Percentiles rank a stretch among this genome's conserved stretches.
These are phyloP conservation scores for Ceratocystis diversiconidia DNA, from an alignment of 2,329 filamentous ascomycete species.

Conservation along the genomic window DNA sequence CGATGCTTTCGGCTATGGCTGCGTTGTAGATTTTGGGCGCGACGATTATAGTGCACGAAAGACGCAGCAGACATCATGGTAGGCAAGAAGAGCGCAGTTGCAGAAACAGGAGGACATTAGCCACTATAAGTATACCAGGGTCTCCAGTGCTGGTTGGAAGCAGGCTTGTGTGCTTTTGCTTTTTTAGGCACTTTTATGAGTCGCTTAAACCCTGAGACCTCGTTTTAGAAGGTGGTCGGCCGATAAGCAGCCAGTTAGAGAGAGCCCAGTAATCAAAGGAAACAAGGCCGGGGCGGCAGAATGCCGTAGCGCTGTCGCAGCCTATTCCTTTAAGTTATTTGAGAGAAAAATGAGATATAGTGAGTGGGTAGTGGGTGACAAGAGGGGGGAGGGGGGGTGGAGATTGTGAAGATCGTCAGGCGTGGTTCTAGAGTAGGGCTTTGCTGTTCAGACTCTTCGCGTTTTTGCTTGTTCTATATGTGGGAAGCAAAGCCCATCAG, in stretches of 20 bases:
- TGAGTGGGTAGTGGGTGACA: not conserved
- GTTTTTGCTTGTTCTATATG: not conserved
- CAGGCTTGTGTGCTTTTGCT: slow-evolving; percentile 2
- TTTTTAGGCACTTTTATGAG: slow-evolving; percentile 7
- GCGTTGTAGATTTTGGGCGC: slow-evolving; percentile 1
- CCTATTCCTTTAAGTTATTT: slow-evolving; percentile 5
- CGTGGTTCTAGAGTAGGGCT: not conserved
- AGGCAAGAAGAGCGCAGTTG: not conserved
- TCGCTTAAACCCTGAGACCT: slow-evolving; percentile 6
- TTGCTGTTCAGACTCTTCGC: not conserved
- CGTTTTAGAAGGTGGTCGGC: slow-evolving; percentile 11
- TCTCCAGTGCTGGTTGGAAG: not conserved
- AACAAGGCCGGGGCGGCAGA: slow-evolving; percentile 5
- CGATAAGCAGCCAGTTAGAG: slow-evolving; percentile 2
- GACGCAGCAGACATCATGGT: slow-evolving; percentile 21
- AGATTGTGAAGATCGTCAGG: not conserved
- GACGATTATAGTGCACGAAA: slow-evolving; percentile 19
- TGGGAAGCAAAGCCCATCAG: not conserved
- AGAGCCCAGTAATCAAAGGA: not conserved
- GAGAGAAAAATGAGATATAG: not conserved
- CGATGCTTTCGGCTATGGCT: not conserved
- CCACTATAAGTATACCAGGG: slow-evolving; percentile 11
- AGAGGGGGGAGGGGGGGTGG: not conserved
- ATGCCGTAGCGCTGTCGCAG: slow-evolving; percentile 11
- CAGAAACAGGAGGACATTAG: slow-evolving; percentile 11